Conservation (phyloP, 768 basidiomycete genomes). For the Boletus vinaceobasis region DNA sequence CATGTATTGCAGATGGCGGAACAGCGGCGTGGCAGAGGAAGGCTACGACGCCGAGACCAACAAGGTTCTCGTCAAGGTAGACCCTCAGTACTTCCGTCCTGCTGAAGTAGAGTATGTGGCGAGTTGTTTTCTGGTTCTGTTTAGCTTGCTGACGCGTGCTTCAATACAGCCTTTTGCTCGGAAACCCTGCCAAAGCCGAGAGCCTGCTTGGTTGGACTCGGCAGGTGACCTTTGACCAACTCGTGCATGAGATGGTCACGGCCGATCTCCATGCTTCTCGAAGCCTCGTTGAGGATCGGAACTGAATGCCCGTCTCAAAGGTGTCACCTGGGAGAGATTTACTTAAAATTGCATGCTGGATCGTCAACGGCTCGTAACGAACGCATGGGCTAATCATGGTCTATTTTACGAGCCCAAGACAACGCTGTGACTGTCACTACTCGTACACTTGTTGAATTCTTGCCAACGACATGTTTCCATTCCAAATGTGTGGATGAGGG, state of each 20-base stretch:
- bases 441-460: not conserved
- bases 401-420: conserved; percentile 2
- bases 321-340: not conserved
- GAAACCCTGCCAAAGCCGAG: conserved; percentile 90
- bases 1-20: conserved; percentile 61
- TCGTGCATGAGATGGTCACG: conserved; percentile 91
- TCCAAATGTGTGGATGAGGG: not conserved
- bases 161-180: conserved; percentile 64
- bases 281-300: conserved; percentile 81
- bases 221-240: conserved; percentile 72
- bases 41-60: conserved; percentile 69
- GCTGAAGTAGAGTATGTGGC: conserved; percentile 86
- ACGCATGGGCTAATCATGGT: not conserved
- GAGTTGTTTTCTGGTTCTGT: not conserved
- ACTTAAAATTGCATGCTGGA: not conserved
- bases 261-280: conserved; percentile 72
- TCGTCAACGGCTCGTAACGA: conserved; percentile 1
- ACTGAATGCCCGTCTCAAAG: conserved; percentile 36
- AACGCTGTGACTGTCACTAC: not conserved
- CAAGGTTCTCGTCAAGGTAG: conserved; percentile 77
- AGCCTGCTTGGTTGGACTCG: conserved; percentile 88
- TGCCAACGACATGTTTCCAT: not conserved
- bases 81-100: conserved; percentile 89
- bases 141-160: not conserved
- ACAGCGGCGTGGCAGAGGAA: conserved; percentile 69